Evolutionary conservation across 1,139 yeast genomes (phyloP), one percentile per base, ranked within the genome.

Genomic region (Geotrichum reessii): DNA sequence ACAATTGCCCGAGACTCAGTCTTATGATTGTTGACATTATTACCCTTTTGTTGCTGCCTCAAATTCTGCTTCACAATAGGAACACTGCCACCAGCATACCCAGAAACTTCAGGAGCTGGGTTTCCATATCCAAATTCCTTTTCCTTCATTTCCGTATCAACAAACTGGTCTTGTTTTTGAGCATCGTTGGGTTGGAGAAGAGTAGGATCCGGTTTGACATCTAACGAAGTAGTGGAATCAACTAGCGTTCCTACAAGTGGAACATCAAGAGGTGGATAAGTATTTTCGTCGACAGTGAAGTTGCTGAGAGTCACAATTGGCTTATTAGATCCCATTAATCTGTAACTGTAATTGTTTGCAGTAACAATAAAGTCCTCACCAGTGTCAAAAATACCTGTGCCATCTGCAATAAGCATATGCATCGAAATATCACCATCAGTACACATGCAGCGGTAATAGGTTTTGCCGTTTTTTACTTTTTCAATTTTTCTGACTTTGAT

Each of bases 1-100:
- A 83, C 82, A 54, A 87, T 75, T 72, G 52, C 73, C 69, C 49
- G 55, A 27, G 46, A 37, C 2, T 62, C 47, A 19, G 27, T 33
- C 42, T 53, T 57, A 8, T 56, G 60, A 22, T 25, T 50, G 24
- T 27, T 47, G 9, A 55, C 25, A 25, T 27, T 50, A 7, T 17
- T 19, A 37, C 50, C 17, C 27, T 24, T 17, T 42, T 25, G 21
- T 14, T 44, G 55, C 46, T 52, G 50, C n/a, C 53, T 33, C 17
- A 58, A 21, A 14, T 58, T 27, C 37, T 58, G 58, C 28, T 58
- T 51, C 21, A 58, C 56, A 57, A 57, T 57, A 3, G 59, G 59
- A 11, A 53, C 48, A 27, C 53, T 25, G 37, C 49, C 25, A 7
- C 24, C 40, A 3, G 17, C 37, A 14, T 54, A 47, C 9, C 51